Conservation (phyloP, 2,329 filamentous ascomycete species). For the Chaetomiaceae sp. region DNA sequence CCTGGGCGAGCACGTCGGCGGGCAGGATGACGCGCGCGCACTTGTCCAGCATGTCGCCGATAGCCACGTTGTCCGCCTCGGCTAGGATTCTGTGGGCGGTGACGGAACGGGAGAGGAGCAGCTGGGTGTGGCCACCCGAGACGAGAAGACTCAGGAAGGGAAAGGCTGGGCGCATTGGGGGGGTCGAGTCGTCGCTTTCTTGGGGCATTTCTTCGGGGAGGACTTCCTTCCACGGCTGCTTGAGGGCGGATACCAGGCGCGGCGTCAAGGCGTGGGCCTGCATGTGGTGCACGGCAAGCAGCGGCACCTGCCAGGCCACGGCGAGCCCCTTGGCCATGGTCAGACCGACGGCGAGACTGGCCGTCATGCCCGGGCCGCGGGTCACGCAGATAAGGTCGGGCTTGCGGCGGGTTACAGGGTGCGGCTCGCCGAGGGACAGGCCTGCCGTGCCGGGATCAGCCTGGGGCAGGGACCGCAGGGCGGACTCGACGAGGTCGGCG, state of each 20-base stretch:
- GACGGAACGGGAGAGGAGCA: conserved; percentile 68
- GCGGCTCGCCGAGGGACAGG: too few relatives aligned
- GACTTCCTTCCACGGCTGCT: conserved; percentile 7
- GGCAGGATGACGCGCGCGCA: conserved; percentile 73
- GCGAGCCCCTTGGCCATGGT: conserved; percentile 84
- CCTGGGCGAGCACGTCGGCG: conserved; percentile 44
- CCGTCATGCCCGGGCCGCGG: conserved; percentile 81
- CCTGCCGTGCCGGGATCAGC: not conserved
- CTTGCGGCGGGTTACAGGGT: conserved; percentile 34
- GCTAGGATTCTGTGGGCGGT: conserved; percentile 70
- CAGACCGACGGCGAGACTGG: conserved; percentile 72
- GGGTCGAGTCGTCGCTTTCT: too few relatives aligned
- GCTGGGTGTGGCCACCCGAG: conserved; percentile 86
- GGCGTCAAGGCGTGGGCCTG: conserved; percentile 92
- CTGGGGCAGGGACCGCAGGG: conserved; percentile 49
- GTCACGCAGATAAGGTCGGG: conserved; percentile 89
- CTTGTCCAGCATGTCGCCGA: conserved; percentile 89
- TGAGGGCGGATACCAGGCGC: conserved; percentile 63
- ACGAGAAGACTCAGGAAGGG: conserved; percentile 86
- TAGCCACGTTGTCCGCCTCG: conserved; percentile 70
- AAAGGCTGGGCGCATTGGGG: too few relatives aligned
- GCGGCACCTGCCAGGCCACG: conserved; percentile 73
- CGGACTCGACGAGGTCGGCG: conserved; percentile 60
- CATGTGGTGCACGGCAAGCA: conserved; percentile 93
- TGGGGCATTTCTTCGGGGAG: too few relatives aligned